These are phyloP conservation scores for Atalantia buxifolia DNA, from an alignment of 345 rosid genomes.

Conservation along the genomic window DNA sequence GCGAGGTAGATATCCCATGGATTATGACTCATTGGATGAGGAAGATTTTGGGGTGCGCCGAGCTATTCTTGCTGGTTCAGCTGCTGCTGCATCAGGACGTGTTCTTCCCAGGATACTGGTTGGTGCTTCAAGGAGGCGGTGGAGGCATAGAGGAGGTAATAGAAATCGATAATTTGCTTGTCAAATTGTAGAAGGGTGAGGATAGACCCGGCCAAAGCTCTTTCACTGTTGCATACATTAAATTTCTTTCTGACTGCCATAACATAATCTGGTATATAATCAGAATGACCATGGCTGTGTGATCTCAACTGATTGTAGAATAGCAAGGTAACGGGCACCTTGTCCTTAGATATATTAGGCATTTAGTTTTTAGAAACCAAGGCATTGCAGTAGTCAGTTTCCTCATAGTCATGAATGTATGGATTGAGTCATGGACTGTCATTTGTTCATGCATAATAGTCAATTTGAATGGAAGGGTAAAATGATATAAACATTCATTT, in stretches of 20 bases:
- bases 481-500: slow-evolving; percentile 2
- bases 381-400: background rate
- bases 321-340: background rate
- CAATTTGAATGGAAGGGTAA: background rate
- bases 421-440: background rate
- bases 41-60: slow-evolving; percentile 34
- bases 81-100: slow-evolving; percentile 33
- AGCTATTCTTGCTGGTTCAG: slow-evolving; percentile 30
- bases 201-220: background rate
- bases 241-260: background rate
- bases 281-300: background rate
- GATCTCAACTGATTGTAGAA: background rate
- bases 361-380: background rate
- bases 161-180: slow-evolving; percentile 29
- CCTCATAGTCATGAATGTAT: background rate
- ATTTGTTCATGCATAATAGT: slow-evolving; percentile 8
- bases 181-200: background rate
- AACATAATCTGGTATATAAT: background rate
- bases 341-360: background rate
- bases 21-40: slow-evolving; percentile 38
- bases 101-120: slow-evolving; percentile 33
- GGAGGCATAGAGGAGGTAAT: slow-evolving; percentile 37
- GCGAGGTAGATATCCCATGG: slow-evolving; percentile 26
- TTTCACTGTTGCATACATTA: background rate
- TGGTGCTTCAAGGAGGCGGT: slow-evolving; percentile 40